Conservation (phyloP, 495 filamentous ascomycete species). For the Pyrenopolyporus hunteri region DNA sequence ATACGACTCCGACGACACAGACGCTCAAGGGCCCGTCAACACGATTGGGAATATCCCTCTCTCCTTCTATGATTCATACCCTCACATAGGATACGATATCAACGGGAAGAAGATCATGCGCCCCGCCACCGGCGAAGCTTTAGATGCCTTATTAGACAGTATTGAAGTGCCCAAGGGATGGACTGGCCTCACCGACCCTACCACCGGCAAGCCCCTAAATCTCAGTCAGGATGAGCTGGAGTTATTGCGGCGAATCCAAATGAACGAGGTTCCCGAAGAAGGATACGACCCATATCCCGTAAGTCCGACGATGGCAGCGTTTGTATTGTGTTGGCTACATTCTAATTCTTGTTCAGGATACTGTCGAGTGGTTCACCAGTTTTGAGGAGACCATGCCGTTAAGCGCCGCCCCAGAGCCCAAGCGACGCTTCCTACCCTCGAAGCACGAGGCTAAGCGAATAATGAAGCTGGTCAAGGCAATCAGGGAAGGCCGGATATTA, state of each 20-base stretch:
- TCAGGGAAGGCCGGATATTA: constrained; percentile 89
- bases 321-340: background rate
- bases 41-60: constrained; percentile 96
- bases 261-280: constrained; percentile 86
- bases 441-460: constrained; percentile 96
- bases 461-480: constrained; percentile 97
- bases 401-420: constrained; percentile 92
- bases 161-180: constrained; percentile 98
- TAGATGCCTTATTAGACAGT: constrained; percentile 92
- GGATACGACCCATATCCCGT: constrained; percentile 89
- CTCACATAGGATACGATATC: constrained; percentile 98
- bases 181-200: constrained; percentile 93
- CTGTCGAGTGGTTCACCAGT: constrained; percentile 90
- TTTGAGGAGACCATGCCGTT: constrained; percentile 92
- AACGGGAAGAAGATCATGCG: constrained; percentile 98
- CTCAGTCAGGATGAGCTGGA: constrained; percentile 88
- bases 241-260: constrained; percentile 84
- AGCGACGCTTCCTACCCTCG: constrained; percentile 94
- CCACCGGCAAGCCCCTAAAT: constrained; percentile 89
- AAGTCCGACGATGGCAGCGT: constrained; percentile 31
- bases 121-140: constrained; percentile 88
- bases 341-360: constrained; percentile 58
- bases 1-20: constrained; percentile 94
- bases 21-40: constrained; percentile 77
- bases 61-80: constrained; percentile 94